phyloP scores from a whole-genome alignment of 805 yeast genomes.

The Ogataea saltuana region DNA sequence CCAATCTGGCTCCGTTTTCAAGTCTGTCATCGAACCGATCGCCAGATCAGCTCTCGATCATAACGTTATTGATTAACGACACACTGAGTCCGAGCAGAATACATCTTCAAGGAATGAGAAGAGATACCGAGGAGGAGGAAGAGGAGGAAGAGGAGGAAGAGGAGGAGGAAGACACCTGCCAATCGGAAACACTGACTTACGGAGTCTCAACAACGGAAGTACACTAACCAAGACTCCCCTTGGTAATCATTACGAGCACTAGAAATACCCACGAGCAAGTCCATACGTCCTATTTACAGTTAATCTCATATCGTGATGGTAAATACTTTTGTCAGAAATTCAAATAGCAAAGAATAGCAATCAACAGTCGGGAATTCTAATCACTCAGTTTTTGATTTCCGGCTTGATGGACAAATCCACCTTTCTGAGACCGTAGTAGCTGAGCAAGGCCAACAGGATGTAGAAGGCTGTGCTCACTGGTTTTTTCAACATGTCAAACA shows the following conservation, averaged over 20 bases:
- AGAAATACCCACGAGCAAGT: too few relatives aligned
- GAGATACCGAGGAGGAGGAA: constrained; percentile 8
- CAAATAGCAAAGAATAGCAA: constrained; percentile 2
- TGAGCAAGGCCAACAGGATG: constrained; percentile 58
- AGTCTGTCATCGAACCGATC: constrained; percentile 2
- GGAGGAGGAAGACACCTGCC: too few relatives aligned
- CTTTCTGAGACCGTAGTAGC: constrained; percentile 50
- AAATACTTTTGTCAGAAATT: constrained; percentile 5
- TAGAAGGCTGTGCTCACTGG: constrained; percentile 66
- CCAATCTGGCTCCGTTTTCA: constrained; percentile 5
- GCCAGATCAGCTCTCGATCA: constrained; percentile 23
- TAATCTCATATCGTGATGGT: too few relatives aligned
- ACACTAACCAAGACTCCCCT: too few relatives aligned
- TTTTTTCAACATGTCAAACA: constrained; percentile 55
- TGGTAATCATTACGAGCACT: too few relatives aligned
- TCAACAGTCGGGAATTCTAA: too few relatives aligned
- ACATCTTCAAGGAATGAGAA: constrained; percentile 13
- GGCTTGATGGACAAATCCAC: constrained; percentile 42
- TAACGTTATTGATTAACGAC: constrained; percentile 28
- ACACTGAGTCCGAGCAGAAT: constrained; percentile 19
- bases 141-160: constrained; percentile 12
- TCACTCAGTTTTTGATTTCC: background rate
- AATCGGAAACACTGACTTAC: too few relatives aligned
- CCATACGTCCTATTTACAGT: too few relatives aligned
- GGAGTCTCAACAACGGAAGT: too few relatives aligned